Evolutionary conservation across 805 yeast genomes (phyloP).

Genomic region (Cyberlindnera xylosilytica): DNA sequence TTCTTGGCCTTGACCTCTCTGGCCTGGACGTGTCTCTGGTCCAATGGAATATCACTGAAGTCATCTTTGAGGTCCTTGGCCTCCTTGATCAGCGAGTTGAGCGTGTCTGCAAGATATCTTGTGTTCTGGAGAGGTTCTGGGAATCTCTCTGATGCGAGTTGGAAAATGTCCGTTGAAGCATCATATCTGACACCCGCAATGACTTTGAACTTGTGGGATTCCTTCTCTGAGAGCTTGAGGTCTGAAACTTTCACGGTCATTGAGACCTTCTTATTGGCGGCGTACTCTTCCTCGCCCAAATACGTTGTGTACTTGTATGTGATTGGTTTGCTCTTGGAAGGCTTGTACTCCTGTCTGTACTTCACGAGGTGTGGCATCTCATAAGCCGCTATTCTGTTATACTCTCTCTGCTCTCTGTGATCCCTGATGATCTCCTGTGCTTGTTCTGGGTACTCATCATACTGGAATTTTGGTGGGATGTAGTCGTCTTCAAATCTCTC

Average conservation of each 20-base stretch:
- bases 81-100: slow-evolving; percentile 58
- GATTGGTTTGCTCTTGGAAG: slow-evolving; percentile 48
- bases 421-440: slow-evolving; percentile 72
- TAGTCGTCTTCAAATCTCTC: slow-evolving; percentile 35
- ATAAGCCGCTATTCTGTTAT: slow-evolving; percentile 82
- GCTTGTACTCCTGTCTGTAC: slow-evolving; percentile 65
- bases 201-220: slow-evolving; percentile 72
- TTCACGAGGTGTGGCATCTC: slow-evolving; percentile 85
- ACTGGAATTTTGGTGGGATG: slow-evolving; percentile 42
- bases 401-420: slow-evolving; percentile 71
- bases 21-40: slow-evolving; percentile 62
- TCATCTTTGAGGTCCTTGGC: slow-evolving; percentile 62
- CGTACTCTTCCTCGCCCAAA: slow-evolving; percentile 59
- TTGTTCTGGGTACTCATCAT: slow-evolving; percentile 61
- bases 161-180: slow-evolving; percentile 53
- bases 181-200: slow-evolving; percentile 79
- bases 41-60: slow-evolving; percentile 78
- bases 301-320: slow-evolving; percentile 70
- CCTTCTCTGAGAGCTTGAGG: slow-evolving; percentile 47
- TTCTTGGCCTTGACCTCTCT: slow-evolving; percentile 38
- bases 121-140: slow-evolving; percentile 86
- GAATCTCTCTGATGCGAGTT: slow-evolving; percentile 61
- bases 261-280: slow-evolving; percentile 64
- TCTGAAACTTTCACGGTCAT: slow-evolving; percentile 51
- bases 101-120: slow-evolving; percentile 60